Conservation (phyloP, 805 yeast species). For the Candida sithepensis region DNA sequence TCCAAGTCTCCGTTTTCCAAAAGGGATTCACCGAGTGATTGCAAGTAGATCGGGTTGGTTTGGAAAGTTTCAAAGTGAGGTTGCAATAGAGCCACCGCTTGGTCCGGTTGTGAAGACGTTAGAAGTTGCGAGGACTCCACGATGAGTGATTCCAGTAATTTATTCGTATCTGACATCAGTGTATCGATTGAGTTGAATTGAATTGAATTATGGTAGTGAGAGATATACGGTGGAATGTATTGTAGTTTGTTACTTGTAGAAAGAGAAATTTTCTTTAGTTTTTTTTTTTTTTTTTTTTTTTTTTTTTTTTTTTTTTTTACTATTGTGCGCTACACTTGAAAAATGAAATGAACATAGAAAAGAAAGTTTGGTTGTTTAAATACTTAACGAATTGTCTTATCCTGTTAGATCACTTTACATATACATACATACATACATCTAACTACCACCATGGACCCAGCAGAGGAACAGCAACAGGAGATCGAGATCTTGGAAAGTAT, state of each 20-base stretch:
- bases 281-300: neutral
- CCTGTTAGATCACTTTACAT: neutral
- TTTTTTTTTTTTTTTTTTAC: neutral
- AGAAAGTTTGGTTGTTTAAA: too few relatives aligned
- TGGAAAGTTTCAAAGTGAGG: conserved; percentile 34
- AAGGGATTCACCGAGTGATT: conserved; percentile 68
- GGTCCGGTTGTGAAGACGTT: conserved; percentile 47
- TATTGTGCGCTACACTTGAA: neutral
- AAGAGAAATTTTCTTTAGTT: too few relatives aligned
- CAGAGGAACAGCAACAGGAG: conserved; percentile 86
- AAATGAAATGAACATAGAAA: too few relatives aligned
- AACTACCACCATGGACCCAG: conserved; percentile 53
- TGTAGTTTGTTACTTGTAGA: too few relatives aligned
- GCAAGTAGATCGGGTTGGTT: conserved; percentile 44
- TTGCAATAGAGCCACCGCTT: conserved; percentile 48
- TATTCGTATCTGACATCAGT: neutral
- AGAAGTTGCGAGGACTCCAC: conserved; percentile 41
- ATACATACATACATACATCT: neutral
- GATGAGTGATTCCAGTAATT: conserved; percentile 15
- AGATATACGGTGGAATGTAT: too few relatives aligned
- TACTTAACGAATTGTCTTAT: too few relatives aligned
- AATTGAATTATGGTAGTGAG: too few relatives aligned
- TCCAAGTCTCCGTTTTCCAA: conserved; percentile 80
- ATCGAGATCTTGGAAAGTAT: conserved; percentile 85
- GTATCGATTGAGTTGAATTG: neutral